phyloP scores from a whole-genome alignment of 2,329 filamentous ascomycete genomes.

The Teratosphaeria pseudoeucalypti region DNA sequence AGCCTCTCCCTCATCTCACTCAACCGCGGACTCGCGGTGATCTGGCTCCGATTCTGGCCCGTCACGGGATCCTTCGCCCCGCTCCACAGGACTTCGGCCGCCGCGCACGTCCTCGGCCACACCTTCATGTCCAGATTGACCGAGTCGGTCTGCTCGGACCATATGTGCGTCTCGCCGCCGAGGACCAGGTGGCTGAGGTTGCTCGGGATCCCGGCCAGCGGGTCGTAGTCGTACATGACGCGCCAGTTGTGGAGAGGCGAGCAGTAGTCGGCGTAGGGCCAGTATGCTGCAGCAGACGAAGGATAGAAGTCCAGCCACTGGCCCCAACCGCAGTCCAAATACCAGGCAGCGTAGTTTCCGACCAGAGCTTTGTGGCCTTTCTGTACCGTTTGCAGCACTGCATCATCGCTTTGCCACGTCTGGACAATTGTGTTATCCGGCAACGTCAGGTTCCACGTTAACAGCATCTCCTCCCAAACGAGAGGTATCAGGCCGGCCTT shows the following conservation, averaged over 20 bases:
- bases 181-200: slow-evolving; percentile 57
- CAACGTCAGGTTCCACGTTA: slow-evolving; percentile 26
- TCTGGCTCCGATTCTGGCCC: slow-evolving; percentile 60
- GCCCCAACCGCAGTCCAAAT: slow-evolving; percentile 69
- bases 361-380: slow-evolving; percentile 61
- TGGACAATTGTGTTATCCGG: slow-evolving; percentile 65
- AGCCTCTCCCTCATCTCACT: slow-evolving; percentile 68
- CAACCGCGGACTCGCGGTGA: slow-evolving; percentile 58
- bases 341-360: slow-evolving; percentile 67
- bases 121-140: slow-evolving; percentile 64
- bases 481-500: slow-evolving; percentile 58
- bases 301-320: slow-evolving; percentile 65
- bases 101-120: slow-evolving; percentile 67
- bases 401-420: slow-evolving; percentile 58
- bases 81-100: slow-evolving; percentile 72
- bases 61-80: slow-evolving; percentile 50
- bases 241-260: slow-evolving; percentile 71
- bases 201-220: slow-evolving; percentile 51
- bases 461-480: slow-evolving; percentile 75
- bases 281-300: slow-evolving; percentile 44
- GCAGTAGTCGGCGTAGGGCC: slow-evolving; percentile 75
- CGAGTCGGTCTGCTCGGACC: slow-evolving; percentile 68
- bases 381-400: slow-evolving; percentile 50
- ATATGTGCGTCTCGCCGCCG: slow-evolving; percentile 73
- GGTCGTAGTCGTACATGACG: slow-evolving; percentile 71